Conservation (phyloP, 1,139 yeast species). For the Geotrichum restrictum region DNA sequence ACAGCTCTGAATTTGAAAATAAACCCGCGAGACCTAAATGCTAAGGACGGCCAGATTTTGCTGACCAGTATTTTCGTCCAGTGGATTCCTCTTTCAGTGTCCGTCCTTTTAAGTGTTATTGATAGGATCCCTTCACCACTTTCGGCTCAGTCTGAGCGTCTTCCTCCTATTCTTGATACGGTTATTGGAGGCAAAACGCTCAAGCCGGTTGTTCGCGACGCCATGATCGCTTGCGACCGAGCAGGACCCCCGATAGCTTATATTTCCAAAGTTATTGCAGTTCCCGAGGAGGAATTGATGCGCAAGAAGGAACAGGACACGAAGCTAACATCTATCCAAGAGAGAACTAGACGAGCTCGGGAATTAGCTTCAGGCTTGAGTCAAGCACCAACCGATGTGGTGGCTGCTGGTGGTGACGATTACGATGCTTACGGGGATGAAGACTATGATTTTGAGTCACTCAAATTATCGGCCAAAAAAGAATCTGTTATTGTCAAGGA, state of each 20-base stretch:
- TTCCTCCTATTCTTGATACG: conserved; percentile 60
- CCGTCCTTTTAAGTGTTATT: conserved; percentile 77
- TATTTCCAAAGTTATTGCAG: conserved; percentile 83
- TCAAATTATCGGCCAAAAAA: conserved; percentile 40
- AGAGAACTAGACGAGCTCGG: conserved; percentile 65
- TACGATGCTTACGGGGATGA: conserved; percentile 25
- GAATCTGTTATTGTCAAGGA: conserved; percentile 27
- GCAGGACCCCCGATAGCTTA: conserved; percentile 69
- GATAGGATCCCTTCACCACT: conserved; percentile 82
- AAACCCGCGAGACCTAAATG: conserved; percentile 69
- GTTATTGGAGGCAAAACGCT: conserved; percentile 51
- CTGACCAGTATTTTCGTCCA: conserved; percentile 75
- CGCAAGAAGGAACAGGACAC: conserved; percentile 19
- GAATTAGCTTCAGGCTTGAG: conserved; percentile 50
- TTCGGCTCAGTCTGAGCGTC: conserved; percentile 66
- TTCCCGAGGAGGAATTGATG: conserved; percentile 61
- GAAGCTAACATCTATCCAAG: conserved; percentile 55
- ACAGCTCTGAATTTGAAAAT: conserved; percentile 65
- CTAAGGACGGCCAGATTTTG: conserved; percentile 68
- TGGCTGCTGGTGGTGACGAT: conserved; percentile 29
- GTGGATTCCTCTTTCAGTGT: conserved; percentile 91
- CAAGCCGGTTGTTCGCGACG: conserved; percentile 41
- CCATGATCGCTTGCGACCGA: conserved; percentile 64
- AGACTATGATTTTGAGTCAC: conserved; percentile 25
- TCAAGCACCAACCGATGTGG: conserved; percentile 49